Percentiles rank a stretch among this genome's conserved stretches.
Conservation (phyloP, 768 basidiomycete species). For the Chalciporus sphaerocephalus region DNA sequence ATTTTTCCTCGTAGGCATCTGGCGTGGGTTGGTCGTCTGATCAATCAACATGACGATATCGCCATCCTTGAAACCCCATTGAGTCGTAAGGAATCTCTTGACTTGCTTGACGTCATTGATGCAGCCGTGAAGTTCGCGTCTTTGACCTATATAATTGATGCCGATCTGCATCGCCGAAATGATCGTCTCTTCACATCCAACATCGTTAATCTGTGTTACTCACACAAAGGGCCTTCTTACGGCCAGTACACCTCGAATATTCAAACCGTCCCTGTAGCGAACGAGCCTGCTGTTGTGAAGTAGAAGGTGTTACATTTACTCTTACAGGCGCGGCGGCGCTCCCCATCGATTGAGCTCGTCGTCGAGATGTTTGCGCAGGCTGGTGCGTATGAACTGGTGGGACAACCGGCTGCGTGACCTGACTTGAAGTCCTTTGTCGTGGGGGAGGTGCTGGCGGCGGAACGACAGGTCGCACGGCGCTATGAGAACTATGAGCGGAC, state of each 20-base stretch:
- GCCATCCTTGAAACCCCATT: constrained; percentile 46
- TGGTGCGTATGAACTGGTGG: constrained; percentile 4
- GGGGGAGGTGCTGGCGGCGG: constrained; percentile 1
- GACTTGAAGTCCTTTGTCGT: constrained; percentile 1
- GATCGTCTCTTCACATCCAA: not conserved
- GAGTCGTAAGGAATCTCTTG: constrained; percentile 54
- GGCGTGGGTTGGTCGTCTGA: constrained; percentile 37
- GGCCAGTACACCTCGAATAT: constrained; percentile 49
- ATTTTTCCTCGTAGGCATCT: constrained; percentile 49
- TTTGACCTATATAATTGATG: constrained; percentile 69
- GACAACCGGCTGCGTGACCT: not conserved
- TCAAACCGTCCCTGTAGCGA: constrained; percentile 30
- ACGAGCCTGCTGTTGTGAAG: constrained; percentile 3
- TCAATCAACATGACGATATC: constrained; percentile 59
- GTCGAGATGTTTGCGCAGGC: constrained; percentile 12
- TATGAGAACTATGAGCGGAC: constrained; percentile 7
- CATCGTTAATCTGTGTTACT: constrained; percentile 12
- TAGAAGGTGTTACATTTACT: constrained; percentile 4
- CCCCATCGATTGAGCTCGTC: constrained; percentile 21
- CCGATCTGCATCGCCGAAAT: constrained; percentile 52
- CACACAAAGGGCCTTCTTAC: constrained; percentile 48
- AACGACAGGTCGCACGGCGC: not conserved
- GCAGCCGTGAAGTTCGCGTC: constrained; percentile 65
- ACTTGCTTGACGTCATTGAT: constrained; percentile 78
- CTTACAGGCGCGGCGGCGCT: not conserved